Percentiles rank a stretch among this genome's conserved stretches.
Conservation (phyloP, 2,329 filamentous ascomycete genomes). For the Diaporthe citriasiana region DNA sequence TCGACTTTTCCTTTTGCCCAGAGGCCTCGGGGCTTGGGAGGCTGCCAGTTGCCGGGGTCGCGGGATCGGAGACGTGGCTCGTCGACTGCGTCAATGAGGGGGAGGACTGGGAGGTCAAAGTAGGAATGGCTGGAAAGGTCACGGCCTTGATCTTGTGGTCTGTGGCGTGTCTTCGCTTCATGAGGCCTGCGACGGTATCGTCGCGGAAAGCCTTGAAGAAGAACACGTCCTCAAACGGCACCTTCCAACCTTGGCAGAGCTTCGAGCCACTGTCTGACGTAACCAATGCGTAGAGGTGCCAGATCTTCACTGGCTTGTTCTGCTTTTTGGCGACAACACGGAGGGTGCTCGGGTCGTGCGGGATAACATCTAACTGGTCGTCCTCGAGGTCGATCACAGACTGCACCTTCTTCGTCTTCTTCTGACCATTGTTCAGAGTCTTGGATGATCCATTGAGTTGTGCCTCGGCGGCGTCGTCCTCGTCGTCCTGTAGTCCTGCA, state of each 20-base stretch:
- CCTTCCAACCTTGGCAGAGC: conserved; percentile 33
- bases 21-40: background rate
- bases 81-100: background rate
- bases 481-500: background rate
- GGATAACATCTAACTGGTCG: conserved; percentile 41
- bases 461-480: background rate
- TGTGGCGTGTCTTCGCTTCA: conserved; percentile 20
- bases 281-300: conserved; percentile 30
- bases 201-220: conserved; percentile 33
- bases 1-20: background rate
- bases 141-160: background rate
- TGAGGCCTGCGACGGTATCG: background rate
- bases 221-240: conserved; percentile 21
- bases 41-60: background rate
- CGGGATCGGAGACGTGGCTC: background rate
- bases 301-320: conserved; percentile 6
- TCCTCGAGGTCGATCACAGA: conserved; percentile 1
- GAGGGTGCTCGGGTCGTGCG: conserved; percentile 40
- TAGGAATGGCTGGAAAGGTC: background rate
- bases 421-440: background rate
- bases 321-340: conserved; percentile 35
- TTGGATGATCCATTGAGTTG: background rate
- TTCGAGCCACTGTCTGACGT: background rate
- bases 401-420: background rate
- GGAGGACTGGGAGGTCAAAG: background rate